Evolutionary conservation across 2,329 filamentous ascomycete species (phyloP).

Genomic region (Fusarium luffae): DNA sequence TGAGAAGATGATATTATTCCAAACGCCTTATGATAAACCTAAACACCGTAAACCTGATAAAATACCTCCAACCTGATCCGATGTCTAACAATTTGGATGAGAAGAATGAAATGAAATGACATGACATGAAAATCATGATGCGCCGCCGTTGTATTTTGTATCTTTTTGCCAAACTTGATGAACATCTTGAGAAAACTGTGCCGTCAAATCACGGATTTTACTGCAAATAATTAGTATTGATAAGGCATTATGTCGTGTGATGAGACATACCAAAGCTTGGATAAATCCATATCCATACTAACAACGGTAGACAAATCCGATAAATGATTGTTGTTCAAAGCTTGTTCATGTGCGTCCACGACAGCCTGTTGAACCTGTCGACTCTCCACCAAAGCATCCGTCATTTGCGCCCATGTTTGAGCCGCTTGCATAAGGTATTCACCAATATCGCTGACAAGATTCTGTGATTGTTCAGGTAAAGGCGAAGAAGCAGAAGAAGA

Average conservation of each 20-base stretch:
- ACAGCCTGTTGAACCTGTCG: conserved; percentile 47
- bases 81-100: neutral
- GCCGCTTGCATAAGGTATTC: conserved; percentile 51
- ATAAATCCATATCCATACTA: conserved; percentile 47
- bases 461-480: conserved; percentile 27
- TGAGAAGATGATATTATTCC: conserved; percentile 25
- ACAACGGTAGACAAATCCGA: conserved; percentile 47
- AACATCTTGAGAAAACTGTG: conserved; percentile 36
- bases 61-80: neutral
- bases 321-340: conserved; percentile 40
- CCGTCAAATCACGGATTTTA: conserved; percentile 38
- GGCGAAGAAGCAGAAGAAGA: neutral
- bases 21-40: conserved; percentile 11
- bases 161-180: conserved; percentile 31
- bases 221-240: neutral
- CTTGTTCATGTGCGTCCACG: conserved; percentile 45
- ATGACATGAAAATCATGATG: neutral
- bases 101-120: neutral
- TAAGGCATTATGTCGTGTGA: no score
- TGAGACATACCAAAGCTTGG: conserved; percentile 30
- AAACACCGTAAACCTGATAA: neutral
- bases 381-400: conserved; percentile 48
- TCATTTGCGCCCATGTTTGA: conserved; percentile 48
- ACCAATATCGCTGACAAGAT: conserved; percentile 50
- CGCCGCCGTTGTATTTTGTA: neutral